A percentile compares a stretch with the other conserved stretches of the same genome.
Evolutionary conservation across 1,139 yeast species (phyloP).

Genomic region (Nakaseomyces glabratus): DNA sequence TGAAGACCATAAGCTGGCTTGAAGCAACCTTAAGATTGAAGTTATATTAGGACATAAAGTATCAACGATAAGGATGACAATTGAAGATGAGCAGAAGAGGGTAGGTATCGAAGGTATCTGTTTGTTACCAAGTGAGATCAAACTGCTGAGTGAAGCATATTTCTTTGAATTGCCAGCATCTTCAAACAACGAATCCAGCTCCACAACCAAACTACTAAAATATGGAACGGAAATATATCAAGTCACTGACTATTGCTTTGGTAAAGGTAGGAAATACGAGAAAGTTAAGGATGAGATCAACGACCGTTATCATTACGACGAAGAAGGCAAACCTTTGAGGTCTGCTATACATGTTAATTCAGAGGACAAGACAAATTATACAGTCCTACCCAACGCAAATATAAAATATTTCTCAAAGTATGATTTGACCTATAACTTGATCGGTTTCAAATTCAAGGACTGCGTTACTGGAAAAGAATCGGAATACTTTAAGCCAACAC

Average conservation of each 20-base stretch:
- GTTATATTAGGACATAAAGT: too few relatives aligned
- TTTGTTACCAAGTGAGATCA: slow-evolving; percentile 1
- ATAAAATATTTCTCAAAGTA: slow-evolving; percentile 38
- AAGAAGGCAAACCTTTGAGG: slow-evolving; percentile 28
- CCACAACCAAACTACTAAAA: slow-evolving; percentile 15
- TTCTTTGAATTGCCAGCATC: slow-evolving; percentile 24
- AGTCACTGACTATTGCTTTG: slow-evolving; percentile 27
- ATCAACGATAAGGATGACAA: too few relatives aligned
- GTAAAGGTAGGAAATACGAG: slow-evolving; percentile 24
- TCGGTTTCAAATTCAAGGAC: slow-evolving; percentile 33
- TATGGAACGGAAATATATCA: slow-evolving; percentile 22
- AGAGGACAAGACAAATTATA: slow-evolving; percentile 24
- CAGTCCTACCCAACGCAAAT: slow-evolving; percentile 29
- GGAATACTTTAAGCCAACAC: slow-evolving; percentile 25
- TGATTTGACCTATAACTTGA: slow-evolving; percentile 36
- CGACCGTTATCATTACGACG: slow-evolving; percentile 28
- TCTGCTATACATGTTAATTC: slow-evolving; percentile 33
- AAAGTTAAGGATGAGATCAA: slow-evolving; percentile 19
- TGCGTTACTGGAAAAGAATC: slow-evolving; percentile 22
- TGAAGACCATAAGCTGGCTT: too few relatives aligned
- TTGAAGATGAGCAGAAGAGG: too few relatives aligned
- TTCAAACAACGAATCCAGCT: slow-evolving; percentile 19
- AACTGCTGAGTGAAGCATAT: background rate
- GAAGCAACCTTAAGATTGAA: too few relatives aligned
- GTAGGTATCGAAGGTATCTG: slow-evolving; percentile 4